Evolutionary conservation across 495 filamentous ascomycete species (phyloP).

Genomic region (Penicillium cosmopolitanum): DNA sequence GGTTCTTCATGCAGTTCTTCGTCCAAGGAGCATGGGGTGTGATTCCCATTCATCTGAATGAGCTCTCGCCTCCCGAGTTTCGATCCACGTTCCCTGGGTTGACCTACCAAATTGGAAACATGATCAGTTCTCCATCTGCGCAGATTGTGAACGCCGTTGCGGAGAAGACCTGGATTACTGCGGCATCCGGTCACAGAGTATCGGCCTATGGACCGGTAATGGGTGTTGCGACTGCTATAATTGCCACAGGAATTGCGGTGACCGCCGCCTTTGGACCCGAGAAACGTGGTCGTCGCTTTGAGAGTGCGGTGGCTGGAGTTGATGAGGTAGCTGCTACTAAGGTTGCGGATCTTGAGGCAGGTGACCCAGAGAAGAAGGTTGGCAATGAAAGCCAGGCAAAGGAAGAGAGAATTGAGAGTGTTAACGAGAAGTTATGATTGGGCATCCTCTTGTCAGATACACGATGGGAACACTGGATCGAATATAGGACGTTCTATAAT

Average conservation of each 20-base stretch:
- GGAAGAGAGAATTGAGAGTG: conserved; percentile 28
- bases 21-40: conserved; percentile 80
- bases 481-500: no score
- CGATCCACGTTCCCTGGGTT: conserved; percentile 56
- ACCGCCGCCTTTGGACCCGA: conserved; percentile 61
- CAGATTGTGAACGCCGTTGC: conserved; percentile 73
- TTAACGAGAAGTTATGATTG: conserved; percentile 29
- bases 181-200: conserved; percentile 49
- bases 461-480: no score
- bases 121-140: conserved; percentile 71
- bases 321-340: conserved; percentile 37
- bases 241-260: conserved; percentile 62
- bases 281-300: conserved; percentile 69
- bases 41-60: conserved; percentile 78
- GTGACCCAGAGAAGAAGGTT: conserved; percentile 1
- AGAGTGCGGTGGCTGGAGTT: conserved; percentile 59
- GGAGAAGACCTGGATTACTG: conserved; percentile 55
- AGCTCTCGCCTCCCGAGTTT: conserved; percentile 74
- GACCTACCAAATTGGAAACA: conserved; percentile 77
- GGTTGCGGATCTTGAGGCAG: conserved; percentile 25
- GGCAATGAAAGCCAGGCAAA: conserved; percentile 12
- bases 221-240: conserved; percentile 72
- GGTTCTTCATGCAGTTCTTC: conserved; percentile 80
- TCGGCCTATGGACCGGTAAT: conserved; percentile 71
- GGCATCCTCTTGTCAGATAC: neutral